phyloP scores from a whole-genome alignment of 371 early-diverging fungal genomes.

The Rhizomucor miehei region DNA sequence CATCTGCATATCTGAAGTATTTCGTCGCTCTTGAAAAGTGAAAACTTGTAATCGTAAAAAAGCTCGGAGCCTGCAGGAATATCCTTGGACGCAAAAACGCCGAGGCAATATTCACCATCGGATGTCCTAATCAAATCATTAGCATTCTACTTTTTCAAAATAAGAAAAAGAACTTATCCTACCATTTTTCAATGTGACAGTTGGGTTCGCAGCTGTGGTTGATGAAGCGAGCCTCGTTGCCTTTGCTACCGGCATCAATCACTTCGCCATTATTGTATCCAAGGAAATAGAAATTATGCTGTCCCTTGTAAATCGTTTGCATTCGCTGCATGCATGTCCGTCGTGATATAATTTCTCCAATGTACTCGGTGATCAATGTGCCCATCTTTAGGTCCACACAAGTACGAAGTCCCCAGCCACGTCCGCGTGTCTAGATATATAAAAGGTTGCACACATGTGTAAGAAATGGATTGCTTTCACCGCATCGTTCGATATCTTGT shows the following conservation, averaged over 20 bases:
- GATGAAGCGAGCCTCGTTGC: slow-evolving; percentile 63
- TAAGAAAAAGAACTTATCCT: slow-evolving; percentile 8
- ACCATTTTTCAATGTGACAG: slow-evolving; percentile 91
- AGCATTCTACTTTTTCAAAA: too few species aligned
- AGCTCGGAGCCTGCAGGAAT: slow-evolving; percentile 74
- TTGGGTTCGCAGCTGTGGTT: slow-evolving; percentile 85
- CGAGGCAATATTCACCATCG: slow-evolving; percentile 71
- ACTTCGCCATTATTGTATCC: slow-evolving; percentile 76
- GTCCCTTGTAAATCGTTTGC: slow-evolving; percentile 64
- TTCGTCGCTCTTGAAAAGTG: slow-evolving; percentile 61
- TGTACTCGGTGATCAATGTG: slow-evolving; percentile 79
- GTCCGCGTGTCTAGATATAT: slow-evolving; percentile 43
- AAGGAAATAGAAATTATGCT: slow-evolving; percentile 78
- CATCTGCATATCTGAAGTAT: slow-evolving; percentile 70
- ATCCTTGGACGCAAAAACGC: slow-evolving; percentile 73
- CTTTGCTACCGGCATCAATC: slow-evolving; percentile 75
- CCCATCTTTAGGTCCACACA: slow-evolving; percentile 54
- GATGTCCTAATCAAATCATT: slow-evolving; percentile 51
- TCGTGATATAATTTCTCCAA: slow-evolving; percentile 84
- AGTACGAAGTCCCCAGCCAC: slow-evolving; percentile 84
- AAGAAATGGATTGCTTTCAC: neutral
- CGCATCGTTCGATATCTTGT: neutral
- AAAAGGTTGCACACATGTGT: too few species aligned
- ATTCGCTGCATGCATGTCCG: slow-evolving; percentile 68
- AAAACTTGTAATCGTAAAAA: slow-evolving; percentile 87